Base-by-base conservation (phyloP, 108 stramenopile species). In the Epithemia pelagica region DNA sequence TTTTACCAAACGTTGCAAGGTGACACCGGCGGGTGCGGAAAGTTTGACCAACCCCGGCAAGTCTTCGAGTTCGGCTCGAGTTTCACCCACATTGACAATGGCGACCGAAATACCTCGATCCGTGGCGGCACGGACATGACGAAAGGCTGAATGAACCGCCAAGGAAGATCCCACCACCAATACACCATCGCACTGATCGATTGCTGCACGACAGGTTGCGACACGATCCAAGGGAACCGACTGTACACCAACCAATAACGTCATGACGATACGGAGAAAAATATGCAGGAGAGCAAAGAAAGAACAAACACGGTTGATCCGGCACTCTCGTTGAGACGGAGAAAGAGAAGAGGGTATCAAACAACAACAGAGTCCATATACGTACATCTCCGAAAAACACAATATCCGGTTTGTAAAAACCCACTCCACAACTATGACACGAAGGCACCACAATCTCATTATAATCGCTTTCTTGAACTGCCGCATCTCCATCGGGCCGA, bases 401-500 rank as follows among this genome's bases (percentile, higher is more conserved):
- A n/a, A 97, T 94, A 28, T 86, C 90, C 0, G 96, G 95, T 78
- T 95, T 97, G 62, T 94, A 75, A 52, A 96, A 84, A n/a, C 91
- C 88, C 18, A 10, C 72, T 7, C 80, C 90, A 60, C 96, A 98
- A 22, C 32, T 30, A 19, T 58, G 25, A 67, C 96, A 98, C 1
- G 70, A 67, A 15, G 95, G 95, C 28, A 97, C 78, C 23, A 67
- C 37, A 18, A 98, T 75, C 21, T 76, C 67, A 31, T 78, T 71
- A 57, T 88, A 96, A 59, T 88, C 74, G 1, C 60, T 78, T 20
- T 64, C 56, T 23, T 58, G 30, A 30, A 96, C 25, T 21, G 85
- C 73, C 2, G 93, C 97, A 80, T 99, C 98, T 7, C 97, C 98
- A 74, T 99, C 98, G 28, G 98, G 94, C 58, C 97, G 79, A 52